Conservation (phyloP, 2,329 filamentous ascomycete genomes). For the Stemphylium beticola region DNA sequence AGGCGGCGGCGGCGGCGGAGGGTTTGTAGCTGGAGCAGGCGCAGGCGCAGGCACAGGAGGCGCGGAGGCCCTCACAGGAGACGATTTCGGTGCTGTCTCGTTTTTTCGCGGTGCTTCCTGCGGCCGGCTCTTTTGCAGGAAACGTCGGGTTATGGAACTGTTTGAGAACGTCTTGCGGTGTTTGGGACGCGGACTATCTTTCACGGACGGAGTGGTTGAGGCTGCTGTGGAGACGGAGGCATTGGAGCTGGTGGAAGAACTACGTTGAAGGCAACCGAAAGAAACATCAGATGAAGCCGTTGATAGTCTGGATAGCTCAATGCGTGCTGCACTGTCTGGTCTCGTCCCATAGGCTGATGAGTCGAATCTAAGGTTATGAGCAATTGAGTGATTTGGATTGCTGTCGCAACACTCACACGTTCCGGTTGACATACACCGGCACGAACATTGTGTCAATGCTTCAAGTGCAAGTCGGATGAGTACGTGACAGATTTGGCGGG, state of each 20-base stretch:
- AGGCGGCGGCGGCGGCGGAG: slow-evolving; percentile 3
- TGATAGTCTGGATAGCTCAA: slow-evolving; percentile 7
- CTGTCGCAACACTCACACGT: slow-evolving; percentile 20
- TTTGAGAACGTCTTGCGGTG: slow-evolving; percentile 23
- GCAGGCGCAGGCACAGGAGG: neutral
- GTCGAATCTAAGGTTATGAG: slow-evolving; percentile 24
- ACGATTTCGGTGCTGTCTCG: slow-evolving; percentile 2
- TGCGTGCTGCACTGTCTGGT: slow-evolving; percentile 4
- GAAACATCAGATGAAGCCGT: slow-evolving; percentile 19
- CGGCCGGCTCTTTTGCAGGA: slow-evolving; percentile 20
- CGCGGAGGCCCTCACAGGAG: neutral
- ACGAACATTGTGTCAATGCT: slow-evolving; percentile 23
- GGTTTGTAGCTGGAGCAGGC: neutral
- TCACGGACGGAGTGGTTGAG: slow-evolving; percentile 19
- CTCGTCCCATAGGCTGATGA: slow-evolving; percentile 11
- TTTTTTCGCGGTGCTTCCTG: slow-evolving; percentile 3
- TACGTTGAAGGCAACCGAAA: slow-evolving; percentile 14
- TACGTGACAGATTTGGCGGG: neutral
- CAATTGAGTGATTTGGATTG: neutral
- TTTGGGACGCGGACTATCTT: slow-evolving; percentile 6
- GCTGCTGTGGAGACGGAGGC: slow-evolving; percentile 17
- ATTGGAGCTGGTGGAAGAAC: slow-evolving; percentile 16
- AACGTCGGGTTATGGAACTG: slow-evolving; percentile 15
- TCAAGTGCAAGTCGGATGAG: neutral
- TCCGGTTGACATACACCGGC: slow-evolving; percentile 18